Evolutionary conservation across 768 basidiomycete species (phyloP), one percentile per base, ranked within the genome.

Genomic region (Amanita pallidorosea): DNA sequence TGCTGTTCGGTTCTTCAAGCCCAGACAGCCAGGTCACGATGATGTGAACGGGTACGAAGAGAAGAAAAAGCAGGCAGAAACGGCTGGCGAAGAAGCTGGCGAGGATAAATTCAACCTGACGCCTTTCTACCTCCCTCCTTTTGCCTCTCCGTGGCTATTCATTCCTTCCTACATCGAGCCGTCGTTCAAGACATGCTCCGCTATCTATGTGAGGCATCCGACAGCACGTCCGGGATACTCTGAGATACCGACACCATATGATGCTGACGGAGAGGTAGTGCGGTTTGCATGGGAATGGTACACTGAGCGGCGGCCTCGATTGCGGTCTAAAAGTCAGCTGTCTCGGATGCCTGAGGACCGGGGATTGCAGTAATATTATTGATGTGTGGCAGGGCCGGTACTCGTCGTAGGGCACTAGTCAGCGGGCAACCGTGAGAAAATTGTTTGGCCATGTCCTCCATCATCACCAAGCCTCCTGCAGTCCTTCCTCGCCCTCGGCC

Each of bases 211-310:
- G 29, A 88, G 96, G 34, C 92, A 98, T 60, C 96, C 96, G 7
- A 96, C 94, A 0, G 96, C 95, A 0, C 81, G 92, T n/a, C 90
- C 93, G 0, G 88, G 88, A 5, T 93, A 95, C 68, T 89, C 86
- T 13, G 96, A 99, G 66, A 86, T 99, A 34, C 91, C 95, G 5
- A 89, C 88, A 4, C 96, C 96, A 2, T 98, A 87, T 65, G 91
- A 94, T 55, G 93, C 96, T 0, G 94, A 96, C 60, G 96, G 96
- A 15, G 88, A 94, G 56, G 74, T 96, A 11, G 77, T 98, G 54
- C 83, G 90, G 52, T 77, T 90, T 52, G 85, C 90, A 3, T 99
- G 96, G 96, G 95, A 95, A 67, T 97, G 90, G 89, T 96, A 92
- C 60, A 75, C 81, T 54, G 73, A 81, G 64, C 71, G 78, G 46